Evolutionary conservation across 371 early-diverging fungal species (phyloP), one percentile per base, ranked within the genome.

Genomic region (Saksenaea vasiformis): DNA sequence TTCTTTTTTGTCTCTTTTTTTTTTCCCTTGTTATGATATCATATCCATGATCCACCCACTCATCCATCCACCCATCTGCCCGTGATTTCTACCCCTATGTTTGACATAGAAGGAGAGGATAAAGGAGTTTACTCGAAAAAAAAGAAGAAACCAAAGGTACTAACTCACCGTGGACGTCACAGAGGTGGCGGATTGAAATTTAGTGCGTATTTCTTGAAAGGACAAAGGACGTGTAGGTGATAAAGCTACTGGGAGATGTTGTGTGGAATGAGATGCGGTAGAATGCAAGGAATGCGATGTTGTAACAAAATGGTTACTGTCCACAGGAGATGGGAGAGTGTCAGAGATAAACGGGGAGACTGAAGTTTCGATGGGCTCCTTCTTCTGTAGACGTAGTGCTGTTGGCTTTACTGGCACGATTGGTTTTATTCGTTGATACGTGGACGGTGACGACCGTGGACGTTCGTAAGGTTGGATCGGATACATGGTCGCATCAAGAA

Each of bases 241-340:
- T 0, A 14, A 5, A 14, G 22, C 31, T 7, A 31, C 2, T 31
- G 31, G n/a, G 51, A 10, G 51, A 22, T 22, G 22, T 5, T 47
- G 22, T n/a, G n/a, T 22, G 51, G 8, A 19, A 22, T 39, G 15
- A 39, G n/a, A 14, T 14, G n/a, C 39, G 3, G 39, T 14, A 39
- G n/a, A 14, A 39, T 39, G 39, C 2, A 1, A 3, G 11, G 39
- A 14, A 39, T n/a, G 39, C 39, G 15, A 39, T 39, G 39, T 39
- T 39, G 51, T 47, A 22, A 10, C 24, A 22, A 8, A 19, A 22
- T n/a, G 10, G 51, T 22, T 47, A 11, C 7, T 47, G 24, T 47
- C 22, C 22, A 47, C 51, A 47, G 51, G 51, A 47, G 51, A 47
- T 47, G 22, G 51, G 51, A 47, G 51, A 10, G 19, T 47, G 51